Base-by-base conservation (phyloP, 2,329 filamentous ascomycete genomes). In the Plenodomus tracheiphilus region DNA sequence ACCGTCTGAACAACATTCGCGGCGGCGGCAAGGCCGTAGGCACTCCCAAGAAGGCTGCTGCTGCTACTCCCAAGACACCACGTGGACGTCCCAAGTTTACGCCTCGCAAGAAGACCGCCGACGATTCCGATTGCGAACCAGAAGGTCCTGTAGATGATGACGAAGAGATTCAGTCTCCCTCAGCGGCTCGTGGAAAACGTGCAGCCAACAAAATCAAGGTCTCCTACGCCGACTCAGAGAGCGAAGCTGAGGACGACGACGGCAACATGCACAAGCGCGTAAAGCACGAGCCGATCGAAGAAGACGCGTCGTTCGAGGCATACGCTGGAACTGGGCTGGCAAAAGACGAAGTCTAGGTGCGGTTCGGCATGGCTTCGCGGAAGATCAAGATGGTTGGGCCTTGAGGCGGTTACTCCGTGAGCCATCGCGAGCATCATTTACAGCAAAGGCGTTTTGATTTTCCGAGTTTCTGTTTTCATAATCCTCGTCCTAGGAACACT, bases 1-100 rank as follows among this genome's bases (percentile, higher is more conserved):
- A 65, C 46, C 59, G 61, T 6, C 47, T 68, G 7, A 47, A 30
- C 34, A 64, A 60, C 46, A 43, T 65, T 5, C 58, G 59, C 20
- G 54, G 46, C 4, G 17, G 20, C 8, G 56, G 54, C 21, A 3
- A 19, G 10, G 13, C 18, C 30, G 15, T 42, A n/a, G 21, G 4
- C 2, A 47, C 41, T 0, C 35, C 51, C 1, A 13, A n/a, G 3
- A 21, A 13, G 3, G 17, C 8, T 10, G 2, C 17, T 4, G 3
- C 20, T 2, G 22, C 36, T 6, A 42, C 44, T 4, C 17, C 35
- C 1, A 51, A 49, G 49, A 54, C 39, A 0, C 36, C 48, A 0
- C 41, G 41, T 9, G 21, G 45, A 7, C 25, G 34, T 0, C 11
- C 20, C 20, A 58, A 57, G 43, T 4, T 30, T 1, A 25, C 36